phyloP scores from a whole-genome alignment of 1,139 yeast genomes.

The Magnusiomyces magnusii region DNA sequence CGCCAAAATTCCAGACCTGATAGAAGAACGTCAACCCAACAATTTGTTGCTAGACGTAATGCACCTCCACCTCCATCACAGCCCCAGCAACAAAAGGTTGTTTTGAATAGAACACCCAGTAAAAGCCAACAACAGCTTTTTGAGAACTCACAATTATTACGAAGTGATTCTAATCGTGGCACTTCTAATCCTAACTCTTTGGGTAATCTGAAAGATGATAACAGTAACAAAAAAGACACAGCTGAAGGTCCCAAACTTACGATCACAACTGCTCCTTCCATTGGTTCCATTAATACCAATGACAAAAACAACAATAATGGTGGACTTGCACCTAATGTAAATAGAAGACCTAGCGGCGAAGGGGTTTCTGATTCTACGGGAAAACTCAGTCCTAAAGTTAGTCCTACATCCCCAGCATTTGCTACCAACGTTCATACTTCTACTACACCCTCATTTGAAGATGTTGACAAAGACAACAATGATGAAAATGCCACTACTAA shows the following conservation, averaged over 20 bases:
- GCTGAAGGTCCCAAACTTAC: neutral
- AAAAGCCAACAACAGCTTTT: neutral
- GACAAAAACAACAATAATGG: neutral
- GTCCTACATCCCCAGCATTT: neutral
- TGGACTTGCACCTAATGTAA: neutral
- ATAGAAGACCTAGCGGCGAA: neutral
- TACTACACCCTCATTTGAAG: neutral
- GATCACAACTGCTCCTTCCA: neutral
- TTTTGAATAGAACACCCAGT: neutral
- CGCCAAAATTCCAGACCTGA: constrained; percentile 16
- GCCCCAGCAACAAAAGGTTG: neutral
- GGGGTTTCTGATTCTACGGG: neutral
- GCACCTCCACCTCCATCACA: constrained; percentile 65
- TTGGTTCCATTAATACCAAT: neutral
- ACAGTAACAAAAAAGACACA: neutral
- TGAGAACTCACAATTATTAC: neutral
- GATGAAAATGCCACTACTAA: neutral
- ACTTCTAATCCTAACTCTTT: neutral
- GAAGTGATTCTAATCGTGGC: neutral
- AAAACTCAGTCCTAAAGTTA: neutral
- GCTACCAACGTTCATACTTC: neutral
- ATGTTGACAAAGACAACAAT: neutral
- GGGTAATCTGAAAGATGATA: neutral
- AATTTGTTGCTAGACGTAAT: constrained; percentile 54
- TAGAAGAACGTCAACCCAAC: constrained; percentile 16